Conservation (phyloP, 2,329 filamentous ascomycete species). For the Hymenoscyphus fraxineus region DNA sequence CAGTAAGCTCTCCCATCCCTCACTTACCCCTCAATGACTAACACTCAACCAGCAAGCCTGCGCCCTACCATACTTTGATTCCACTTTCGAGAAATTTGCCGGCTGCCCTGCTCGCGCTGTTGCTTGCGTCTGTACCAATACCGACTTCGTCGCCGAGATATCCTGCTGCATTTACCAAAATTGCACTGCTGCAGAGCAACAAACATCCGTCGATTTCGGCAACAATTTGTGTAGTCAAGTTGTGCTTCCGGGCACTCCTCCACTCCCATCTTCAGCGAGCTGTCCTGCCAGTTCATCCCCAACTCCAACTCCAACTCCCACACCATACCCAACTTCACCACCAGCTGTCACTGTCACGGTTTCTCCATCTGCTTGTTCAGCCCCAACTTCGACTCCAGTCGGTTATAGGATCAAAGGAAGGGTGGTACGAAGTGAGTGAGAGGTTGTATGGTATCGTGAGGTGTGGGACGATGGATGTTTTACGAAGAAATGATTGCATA, state of each 20-base stretch:
- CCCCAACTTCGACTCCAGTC: background rate
- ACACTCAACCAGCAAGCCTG: slow-evolving; percentile 10
- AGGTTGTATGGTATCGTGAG: background rate
- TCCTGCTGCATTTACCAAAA: slow-evolving; percentile 9
- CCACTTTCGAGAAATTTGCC: slow-evolving; percentile 4
- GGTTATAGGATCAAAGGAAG: background rate
- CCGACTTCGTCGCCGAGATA: slow-evolving; percentile 6
- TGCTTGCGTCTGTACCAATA: slow-evolving; percentile 10
- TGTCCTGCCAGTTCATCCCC: background rate
- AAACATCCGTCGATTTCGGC: slow-evolving; percentile 2
- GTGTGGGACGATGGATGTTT: background rate
- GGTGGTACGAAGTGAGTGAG: background rate
- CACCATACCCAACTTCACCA: background rate
- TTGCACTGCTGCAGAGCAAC: slow-evolving; percentile 9
- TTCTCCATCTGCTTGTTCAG: background rate
- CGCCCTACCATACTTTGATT: slow-evolving; percentile 9
- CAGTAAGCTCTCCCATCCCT: slow-evolving; percentile 4
- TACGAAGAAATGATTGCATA: background rate
- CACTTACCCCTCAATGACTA: background rate
- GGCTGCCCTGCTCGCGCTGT: slow-evolving; percentile 6
- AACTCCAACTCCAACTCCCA: background rate
- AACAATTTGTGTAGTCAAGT: slow-evolving; percentile 12
- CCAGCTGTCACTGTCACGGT: background rate
- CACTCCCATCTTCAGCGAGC: slow-evolving; percentile 5
- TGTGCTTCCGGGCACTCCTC: slow-evolving; percentile 8